phyloP scores from a whole-genome alignment of 2,329 filamentous ascomycete species.

The Colletotrichum liaoningense region DNA sequence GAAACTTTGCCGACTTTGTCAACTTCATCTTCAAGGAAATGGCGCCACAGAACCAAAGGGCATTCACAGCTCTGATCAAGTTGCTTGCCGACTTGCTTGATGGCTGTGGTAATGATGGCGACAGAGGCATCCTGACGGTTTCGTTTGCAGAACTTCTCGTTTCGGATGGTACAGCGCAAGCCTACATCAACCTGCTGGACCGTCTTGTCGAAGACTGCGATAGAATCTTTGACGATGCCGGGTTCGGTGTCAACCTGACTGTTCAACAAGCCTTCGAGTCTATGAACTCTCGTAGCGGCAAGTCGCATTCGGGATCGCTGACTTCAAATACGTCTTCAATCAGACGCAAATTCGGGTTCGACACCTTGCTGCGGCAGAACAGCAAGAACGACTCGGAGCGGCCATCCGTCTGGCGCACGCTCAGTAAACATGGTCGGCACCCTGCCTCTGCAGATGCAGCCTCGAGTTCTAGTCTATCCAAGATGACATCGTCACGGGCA shows the following conservation, averaged over 20 bases:
- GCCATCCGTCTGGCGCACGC: conserved; percentile 84
- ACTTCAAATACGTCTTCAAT: conserved; percentile 90
- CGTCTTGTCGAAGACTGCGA: conserved; percentile 91
- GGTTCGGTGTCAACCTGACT: conserved; percentile 42
- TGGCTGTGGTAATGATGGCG: conserved; percentile 90
- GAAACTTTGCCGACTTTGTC: conserved; percentile 79
- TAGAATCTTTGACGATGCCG: conserved; percentile 80
- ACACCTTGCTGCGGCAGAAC: conserved; percentile 80
- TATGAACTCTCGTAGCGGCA: conserved; percentile 68
- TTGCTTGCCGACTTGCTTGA: conserved; percentile 89
- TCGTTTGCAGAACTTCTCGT: conserved; percentile 91
- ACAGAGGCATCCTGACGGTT: conserved; percentile 86
- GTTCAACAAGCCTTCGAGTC: conserved; percentile 65
- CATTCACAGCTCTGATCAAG: conserved; percentile 86
- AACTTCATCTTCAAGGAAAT: conserved; percentile 73
- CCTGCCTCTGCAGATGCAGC: conserved; percentile 68
- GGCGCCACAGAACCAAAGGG: conserved; percentile 78
- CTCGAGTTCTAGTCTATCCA: conserved; percentile 73
- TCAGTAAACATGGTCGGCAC: conserved; percentile 82
- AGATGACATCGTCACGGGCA: conserved; percentile 72
- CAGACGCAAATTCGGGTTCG: conserved; percentile 84
- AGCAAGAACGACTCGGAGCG: conserved; percentile 80
- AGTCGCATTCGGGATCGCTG: conserved; percentile 78
- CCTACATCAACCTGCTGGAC: conserved; percentile 90
- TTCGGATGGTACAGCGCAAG: conserved; percentile 78